Evolutionary conservation across 192 early-diverging fungal species (phyloP), one percentile per base, ranked within the genome.

Genomic region (Phlyctochytrium bullatum): DNA sequence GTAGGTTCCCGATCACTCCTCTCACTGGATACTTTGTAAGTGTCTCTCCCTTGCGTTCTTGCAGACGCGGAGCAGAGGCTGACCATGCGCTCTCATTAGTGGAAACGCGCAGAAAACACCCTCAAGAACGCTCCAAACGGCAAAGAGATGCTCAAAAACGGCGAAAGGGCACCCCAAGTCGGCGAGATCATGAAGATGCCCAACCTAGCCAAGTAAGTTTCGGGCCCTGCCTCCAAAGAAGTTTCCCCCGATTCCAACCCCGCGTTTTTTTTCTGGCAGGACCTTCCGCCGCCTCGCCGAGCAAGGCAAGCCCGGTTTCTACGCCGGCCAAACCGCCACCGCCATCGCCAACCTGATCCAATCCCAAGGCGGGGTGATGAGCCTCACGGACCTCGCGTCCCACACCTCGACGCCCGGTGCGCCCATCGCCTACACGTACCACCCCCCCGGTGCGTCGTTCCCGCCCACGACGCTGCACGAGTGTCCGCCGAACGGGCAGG

Each of bases 401-500:
- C 91, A 93, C 61, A 58, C 53, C 2, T 78, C 79, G 17, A 73
- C 83, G 28, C 63, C 71, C 3, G 78, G 80, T 3, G 76, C 76
- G 52, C 89, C 91, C 0, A 83, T 89, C 52, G 86, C 81, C 2
- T 78, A 86, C 32, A 80, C 80, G 29, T 93, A 89, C 68, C 74
- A 81, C 28, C n/a, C n/a, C n/a, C n/a, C n/a, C n/a, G n/a, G n/a
- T n/a, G 82, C 76, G 14, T 47, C 40, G 6, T 6, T 20, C 20
- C 40, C 40, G 20, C 23, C 28, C 2, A 51, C 80, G 36, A 79
- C 72, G 1, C 74, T 93, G 2, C 76, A 85, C 69, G 90, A 93
- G 73, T 87, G 86, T 59, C 83, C 89, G 34, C 91, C 91, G 2
- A 93, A 93, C 61, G 88, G 88, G 27, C 85, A 88, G 63, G 90